A percentile compares a stretch with the other conserved stretches of the same genome.
phyloP scores from a whole-genome alignment of 208 protist genomes.

The Eutreptiella sp. region DNA sequence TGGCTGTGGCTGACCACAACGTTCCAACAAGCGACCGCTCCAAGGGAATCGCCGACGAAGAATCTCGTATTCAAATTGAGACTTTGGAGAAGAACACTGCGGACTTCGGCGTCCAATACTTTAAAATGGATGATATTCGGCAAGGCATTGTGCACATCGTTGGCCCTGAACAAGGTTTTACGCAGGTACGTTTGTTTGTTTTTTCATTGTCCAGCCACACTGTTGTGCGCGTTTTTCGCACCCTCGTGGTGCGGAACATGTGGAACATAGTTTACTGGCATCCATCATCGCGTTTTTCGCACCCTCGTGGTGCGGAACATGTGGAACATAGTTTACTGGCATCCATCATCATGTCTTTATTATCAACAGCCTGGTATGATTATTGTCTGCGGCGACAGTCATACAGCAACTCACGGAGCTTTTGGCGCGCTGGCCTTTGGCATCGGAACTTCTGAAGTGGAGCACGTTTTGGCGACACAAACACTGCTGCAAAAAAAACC shows the following conservation, averaged over 20 bases:
- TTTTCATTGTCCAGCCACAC: too few species aligned
- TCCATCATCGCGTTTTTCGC: too few species aligned
- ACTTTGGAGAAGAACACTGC: slow-evolving; percentile 39
- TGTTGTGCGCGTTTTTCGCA: too few species aligned
- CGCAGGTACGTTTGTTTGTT: too few species aligned
- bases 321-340: too few species aligned
- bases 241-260: too few species aligned
- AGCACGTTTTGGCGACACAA: slow-evolving; percentile 54
- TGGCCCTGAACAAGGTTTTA: slow-evolving; percentile 53
- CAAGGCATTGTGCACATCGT: slow-evolving; percentile 57
- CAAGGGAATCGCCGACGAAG: slow-evolving; percentile 32
- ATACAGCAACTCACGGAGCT: slow-evolving; percentile 52
- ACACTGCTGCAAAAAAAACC: slow-evolving; percentile 40
- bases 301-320: too few species aligned
- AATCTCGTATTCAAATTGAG: slow-evolving; percentile 31
- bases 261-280: too few species aligned
- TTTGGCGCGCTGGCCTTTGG: slow-evolving; percentile 53
- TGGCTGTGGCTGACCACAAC: slow-evolving; percentile 53
- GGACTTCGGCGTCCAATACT: slow-evolving; percentile 48
- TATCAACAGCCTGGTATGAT: slow-evolving; percentile 47
- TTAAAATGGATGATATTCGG: slow-evolving; percentile 43
- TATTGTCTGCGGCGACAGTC: slow-evolving; percentile 49
- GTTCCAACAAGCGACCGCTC: slow-evolving; percentile 43
- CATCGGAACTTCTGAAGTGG: slow-evolving; percentile 52
- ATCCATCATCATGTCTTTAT: too few species aligned